Evolutionary conservation across 345 rosid genomes (phyloP).

Genomic region (Hibiscus syriacus): DNA sequence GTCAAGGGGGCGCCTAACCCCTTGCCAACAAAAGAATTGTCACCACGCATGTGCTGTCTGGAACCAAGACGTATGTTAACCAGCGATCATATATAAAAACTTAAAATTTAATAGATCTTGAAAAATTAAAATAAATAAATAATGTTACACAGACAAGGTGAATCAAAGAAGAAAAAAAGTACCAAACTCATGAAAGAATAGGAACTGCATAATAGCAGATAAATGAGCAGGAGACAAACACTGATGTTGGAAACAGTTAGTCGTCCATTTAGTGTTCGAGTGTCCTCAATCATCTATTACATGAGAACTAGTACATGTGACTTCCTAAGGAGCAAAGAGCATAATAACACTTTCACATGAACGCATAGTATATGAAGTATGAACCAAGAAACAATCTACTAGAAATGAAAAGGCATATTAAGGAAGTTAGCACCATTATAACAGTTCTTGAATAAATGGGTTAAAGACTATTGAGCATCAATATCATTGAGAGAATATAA

Average conservation of each 20-base stretch:
- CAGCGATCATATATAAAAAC: slow-evolving; percentile 22
- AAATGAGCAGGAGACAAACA: background rate
- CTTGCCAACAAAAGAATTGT: slow-evolving; percentile 48
- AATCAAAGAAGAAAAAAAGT: background rate
- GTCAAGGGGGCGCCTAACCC: slow-evolving; percentile 43
- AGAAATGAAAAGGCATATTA: background rate
- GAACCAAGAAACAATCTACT: background rate
- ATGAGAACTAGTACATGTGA: background rate
- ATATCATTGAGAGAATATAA: background rate
- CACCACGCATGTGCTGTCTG: slow-evolving; percentile 52
- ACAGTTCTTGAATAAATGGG: background rate
- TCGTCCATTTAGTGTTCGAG: background rate
- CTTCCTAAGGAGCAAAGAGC: background rate
- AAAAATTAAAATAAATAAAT: background rate
- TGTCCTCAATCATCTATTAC: background rate
- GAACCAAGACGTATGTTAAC: slow-evolving; percentile 31
- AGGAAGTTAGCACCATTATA: background rate
- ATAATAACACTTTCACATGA: background rate
- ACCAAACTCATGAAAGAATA: background rate
- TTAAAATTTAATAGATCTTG: slow-evolving; percentile 8
- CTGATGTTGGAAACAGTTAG: too few relatives aligned
- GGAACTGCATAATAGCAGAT: background rate
- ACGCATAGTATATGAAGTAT: background rate
- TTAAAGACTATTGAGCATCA: background rate
- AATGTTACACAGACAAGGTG: background rate